A percentile compares a stretch with the other conserved stretches of the same genome.
These are phyloP conservation scores for Royoungia palumana DNA, from an alignment of 768 basidiomycete species.

Conservation along the genomic window DNA sequence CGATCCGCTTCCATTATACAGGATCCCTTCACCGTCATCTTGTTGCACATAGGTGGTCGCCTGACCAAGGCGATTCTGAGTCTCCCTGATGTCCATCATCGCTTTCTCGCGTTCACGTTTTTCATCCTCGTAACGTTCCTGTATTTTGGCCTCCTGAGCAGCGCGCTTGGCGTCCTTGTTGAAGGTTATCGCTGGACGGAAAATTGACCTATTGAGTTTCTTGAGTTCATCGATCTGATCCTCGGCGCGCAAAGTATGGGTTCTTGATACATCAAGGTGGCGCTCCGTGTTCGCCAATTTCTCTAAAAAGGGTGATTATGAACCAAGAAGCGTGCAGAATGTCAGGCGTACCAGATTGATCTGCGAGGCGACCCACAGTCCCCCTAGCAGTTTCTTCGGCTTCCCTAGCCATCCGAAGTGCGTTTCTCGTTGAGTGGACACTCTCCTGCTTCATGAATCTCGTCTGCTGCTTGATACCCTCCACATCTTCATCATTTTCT, in stretches of 20 bases:
- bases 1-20: slow-evolving; percentile 30
- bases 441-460: slow-evolving; percentile 88
- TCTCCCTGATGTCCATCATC: slow-evolving; percentile 81
- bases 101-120: slow-evolving; percentile 78
- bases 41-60: slow-evolving; percentile 62
- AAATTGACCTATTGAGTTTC: slow-evolving; percentile 91
- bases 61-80: slow-evolving; percentile 78
- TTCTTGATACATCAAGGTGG: slow-evolving; percentile 89
- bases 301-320: slow-evolving; percentile 39
- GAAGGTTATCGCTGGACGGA: slow-evolving; percentile 86
- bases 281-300: slow-evolving; percentile 92
- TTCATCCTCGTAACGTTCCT: slow-evolving; percentile 85
- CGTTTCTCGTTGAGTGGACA: slow-evolving; percentile 86
- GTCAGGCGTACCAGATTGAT: slow-evolving; percentile 78
- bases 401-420: slow-evolving; percentile 88
- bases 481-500: slow-evolving; percentile 83
- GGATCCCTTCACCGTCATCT: slow-evolving; percentile 42
- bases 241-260: slow-evolving; percentile 80
- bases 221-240: slow-evolving; percentile 94
- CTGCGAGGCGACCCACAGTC: slow-evolving; percentile 78
- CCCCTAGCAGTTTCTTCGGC: slow-evolving; percentile 93
- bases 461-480: slow-evolving; percentile 93
- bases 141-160: slow-evolving; percentile 80
- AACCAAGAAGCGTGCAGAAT: background rate
- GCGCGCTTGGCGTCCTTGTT: slow-evolving; percentile 91